Base-by-base conservation (phyloP, 352 stramenopile species). In the Phytopythium oedochilum region DNA sequence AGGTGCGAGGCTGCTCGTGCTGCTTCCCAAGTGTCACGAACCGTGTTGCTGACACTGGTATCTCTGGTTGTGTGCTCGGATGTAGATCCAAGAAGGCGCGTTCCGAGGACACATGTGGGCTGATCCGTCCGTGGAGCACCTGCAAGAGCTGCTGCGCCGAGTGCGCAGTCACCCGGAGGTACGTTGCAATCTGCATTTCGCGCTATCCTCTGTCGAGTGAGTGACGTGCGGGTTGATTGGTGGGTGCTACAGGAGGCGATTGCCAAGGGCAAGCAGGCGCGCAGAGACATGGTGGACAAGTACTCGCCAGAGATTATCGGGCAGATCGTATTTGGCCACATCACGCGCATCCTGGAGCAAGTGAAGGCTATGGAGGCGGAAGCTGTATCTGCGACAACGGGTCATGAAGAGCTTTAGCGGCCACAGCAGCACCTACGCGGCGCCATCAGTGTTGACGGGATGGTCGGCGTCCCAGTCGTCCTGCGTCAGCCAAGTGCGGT, bases 51-150 rank as follows among this genome's bases (percentile, higher is more conserved):
- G 5, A 38, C 45, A 23, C 14, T n/a, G 9, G 20, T 28, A 6
- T 26, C 31, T 0, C 9, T 4, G 10, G 2, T 5, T 22, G 23
- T 39, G 17, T 3, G 63, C n/a, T n/a, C n/a, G n/a, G n/a, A n/a
- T 20, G 47, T n/a, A 96, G 85, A 91, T 96, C 35, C 57, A 63
- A 28, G 77, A 92, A 25, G 86, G 86, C 5, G 81, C 86, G 1
- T 95, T 95, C 53, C 70, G 70, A 53, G 82, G 82, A 2, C 79
- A 92, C 66, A 78, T 70, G 61, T 97, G 89, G 88, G 91, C 90
- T 5, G 72, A 97, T 31, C 90, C 92, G 26, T 92, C 85, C 20
- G 54, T 86, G 1, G 61, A 66, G 5, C 83, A 96, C 56, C 53
- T 97, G 18, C 64, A 73, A 11, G 73, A 87, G 46, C 57, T 96